A percentile compares a stretch with the other conserved stretches of the same genome.
Evolutionary conservation across 2,329 filamentous ascomycete species (phyloP).

Genomic region (Reticulascus tulasneorum): DNA sequence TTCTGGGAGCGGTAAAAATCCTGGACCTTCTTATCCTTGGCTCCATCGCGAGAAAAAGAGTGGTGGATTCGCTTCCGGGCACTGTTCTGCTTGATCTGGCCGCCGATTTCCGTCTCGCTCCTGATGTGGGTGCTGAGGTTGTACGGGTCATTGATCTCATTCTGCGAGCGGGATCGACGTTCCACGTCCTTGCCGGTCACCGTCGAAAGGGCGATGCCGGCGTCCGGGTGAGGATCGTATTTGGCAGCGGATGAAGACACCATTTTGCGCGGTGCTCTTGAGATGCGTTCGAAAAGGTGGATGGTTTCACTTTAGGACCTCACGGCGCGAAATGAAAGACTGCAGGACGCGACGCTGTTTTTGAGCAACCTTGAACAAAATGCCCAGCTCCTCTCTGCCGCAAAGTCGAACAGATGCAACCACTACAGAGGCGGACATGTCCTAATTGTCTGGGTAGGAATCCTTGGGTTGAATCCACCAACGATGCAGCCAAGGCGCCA

Average conservation of each 20-base stretch:
- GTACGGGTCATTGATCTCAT: slow-evolving; percentile 65
- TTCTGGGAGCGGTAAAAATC: slow-evolving; percentile 90
- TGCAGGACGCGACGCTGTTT: too few species aligned
- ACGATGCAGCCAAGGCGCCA: too few species aligned
- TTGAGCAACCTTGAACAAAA: too few species aligned
- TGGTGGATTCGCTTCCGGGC: slow-evolving; percentile 62
- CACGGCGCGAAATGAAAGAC: too few species aligned
- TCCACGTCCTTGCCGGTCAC: slow-evolving; percentile 8
- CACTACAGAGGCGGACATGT: too few species aligned
- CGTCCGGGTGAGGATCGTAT: background rate
- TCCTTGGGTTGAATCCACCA: too few species aligned
- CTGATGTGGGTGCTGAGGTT: slow-evolving; percentile 75
- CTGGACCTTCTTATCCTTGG: slow-evolving; percentile 55
- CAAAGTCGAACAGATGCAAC: too few species aligned
- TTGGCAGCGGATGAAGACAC: background rate
- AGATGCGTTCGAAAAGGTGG: too few species aligned
- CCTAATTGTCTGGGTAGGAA: too few species aligned
- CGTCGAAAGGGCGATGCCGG: slow-evolving; percentile 2
- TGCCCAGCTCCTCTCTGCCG: too few species aligned
- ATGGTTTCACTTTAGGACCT: too few species aligned
- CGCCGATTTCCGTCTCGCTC: slow-evolving; percentile 68
- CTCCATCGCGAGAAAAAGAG: slow-evolving; percentile 15
- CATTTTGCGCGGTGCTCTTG: background rate
- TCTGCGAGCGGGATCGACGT: slow-evolving; percentile 9
- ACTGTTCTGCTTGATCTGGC: slow-evolving; percentile 73